Evolutionary conservation across 345 rosid genomes (phyloP), one percentile per base, ranked within the genome.

Genomic region (Bruguiera gymnorhiza): DNA sequence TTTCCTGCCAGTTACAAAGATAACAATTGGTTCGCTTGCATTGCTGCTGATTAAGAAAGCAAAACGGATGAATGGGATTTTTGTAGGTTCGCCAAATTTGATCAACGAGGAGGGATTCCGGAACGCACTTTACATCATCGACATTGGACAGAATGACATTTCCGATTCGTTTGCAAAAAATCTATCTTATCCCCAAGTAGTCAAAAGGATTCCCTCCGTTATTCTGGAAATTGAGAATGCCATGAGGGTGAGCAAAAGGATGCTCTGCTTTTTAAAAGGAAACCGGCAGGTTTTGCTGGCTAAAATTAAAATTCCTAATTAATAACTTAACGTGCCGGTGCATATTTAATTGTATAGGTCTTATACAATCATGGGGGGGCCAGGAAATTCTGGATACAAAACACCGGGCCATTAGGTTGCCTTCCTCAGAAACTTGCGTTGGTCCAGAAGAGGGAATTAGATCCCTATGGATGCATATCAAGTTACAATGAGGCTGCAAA

Each of bases 351-450:
- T 31, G 52, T 8, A 27, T 9, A 92, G 92, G 65, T 75, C 57
- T 74, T 89, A 64, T 86, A 89, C 58, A 51, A 76, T 73, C 79
- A 85, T 69, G 96, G 96, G 56, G 93, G 89, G 50, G 50, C 50
- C 18, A 81, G 95, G 76, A 88, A 86, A 77, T 92, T 92, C 68
- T 92, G 96, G 98, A 79, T 92, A 54, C 95, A 92, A 73, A 90
- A 92, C 69, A 92, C 95, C 0, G 95, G 96, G n/a, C 98, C 96
- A 5, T 63, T 92, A 64, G 98, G 96, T 51, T 92, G 98, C 75
- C 83, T 92, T 6, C 98, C 98, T 67, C 96, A 92, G 59, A 87
- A 86, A 65, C 98, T 92, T 67, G 71, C 91, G 21, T 60, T 79
- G 62, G 85, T 76, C 66, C 65, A 73, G 60, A 82, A 77, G 37